Percentiles rank a stretch among this genome's conserved stretches.
phyloP scores from a whole-genome alignment of 768 basidiomycete genomes.

The Suillus brevipes region DNA sequence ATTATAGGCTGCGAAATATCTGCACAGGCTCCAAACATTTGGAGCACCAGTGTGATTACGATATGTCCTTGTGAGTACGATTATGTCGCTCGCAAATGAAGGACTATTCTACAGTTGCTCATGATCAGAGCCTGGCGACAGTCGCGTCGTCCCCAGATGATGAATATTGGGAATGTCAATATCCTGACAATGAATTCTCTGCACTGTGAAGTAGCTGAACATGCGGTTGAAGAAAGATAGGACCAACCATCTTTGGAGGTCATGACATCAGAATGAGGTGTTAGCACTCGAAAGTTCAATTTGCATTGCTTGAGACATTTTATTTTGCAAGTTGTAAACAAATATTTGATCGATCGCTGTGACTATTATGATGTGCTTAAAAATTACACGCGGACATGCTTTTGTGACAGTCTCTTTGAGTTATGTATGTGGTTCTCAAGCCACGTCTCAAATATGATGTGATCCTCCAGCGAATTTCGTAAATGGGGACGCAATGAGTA shows the following conservation, averaged over 20 bases:
- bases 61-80: too few relatives aligned
- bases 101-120: too few relatives aligned
- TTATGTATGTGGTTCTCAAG: background rate
- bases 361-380: too few relatives aligned
- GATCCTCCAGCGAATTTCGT: background rate
- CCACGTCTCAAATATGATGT: background rate
- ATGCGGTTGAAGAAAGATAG: background rate
- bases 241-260: background rate
- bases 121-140: too few relatives aligned
- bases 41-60: too few relatives aligned
- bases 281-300: background rate
- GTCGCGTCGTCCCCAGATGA: too few relatives aligned
- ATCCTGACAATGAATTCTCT: too few relatives aligned
- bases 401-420: too few relatives aligned
- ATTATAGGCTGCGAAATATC: too few relatives aligned
- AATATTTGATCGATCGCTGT: background rate
- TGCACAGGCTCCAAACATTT: too few relatives aligned
- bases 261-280: background rate
- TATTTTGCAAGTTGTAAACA: background rate
- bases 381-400: background rate
- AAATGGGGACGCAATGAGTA: background rate
- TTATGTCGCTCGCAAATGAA: too few relatives aligned
- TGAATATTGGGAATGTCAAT: too few relatives aligned
- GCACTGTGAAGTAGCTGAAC: constrained; percentile 41
- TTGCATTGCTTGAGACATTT: background rate